Percentiles rank a stretch among this genome's conserved stretches.
phyloP scores from a whole-genome alignment of 192 early-diverging fungal genomes.

The Pilaira anomala region DNA sequence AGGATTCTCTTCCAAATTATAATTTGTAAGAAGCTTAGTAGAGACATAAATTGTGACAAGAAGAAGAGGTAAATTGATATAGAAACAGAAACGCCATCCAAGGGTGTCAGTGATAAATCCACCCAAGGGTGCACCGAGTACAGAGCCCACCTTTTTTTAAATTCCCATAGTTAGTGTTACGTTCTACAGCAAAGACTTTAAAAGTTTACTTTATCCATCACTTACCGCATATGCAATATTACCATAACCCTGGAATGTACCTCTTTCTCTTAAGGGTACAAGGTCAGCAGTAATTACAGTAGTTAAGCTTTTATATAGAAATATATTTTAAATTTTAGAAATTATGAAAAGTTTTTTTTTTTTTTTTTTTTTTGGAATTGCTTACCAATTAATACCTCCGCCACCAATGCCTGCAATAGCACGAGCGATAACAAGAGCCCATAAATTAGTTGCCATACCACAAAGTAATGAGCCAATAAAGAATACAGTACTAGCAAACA shows the following conservation, averaged over 20 bases:
- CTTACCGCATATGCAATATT: constrained; percentile 28
- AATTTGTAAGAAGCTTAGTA: constrained; percentile 38
- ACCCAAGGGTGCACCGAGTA: constrained; percentile 70
- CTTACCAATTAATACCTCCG: constrained; percentile 46
- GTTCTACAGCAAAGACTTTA: not conserved
- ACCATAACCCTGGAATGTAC: constrained; percentile 50
- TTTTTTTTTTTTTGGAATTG: too few relatives aligned
- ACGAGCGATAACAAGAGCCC: constrained; percentile 58
- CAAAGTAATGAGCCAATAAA: constrained; percentile 67
- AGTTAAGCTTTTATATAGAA: constrained; percentile 29
- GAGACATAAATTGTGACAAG: constrained; percentile 46
- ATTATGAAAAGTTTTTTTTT: too few relatives aligned
- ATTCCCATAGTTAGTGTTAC: not conserved
- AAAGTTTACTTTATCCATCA: not conserved
- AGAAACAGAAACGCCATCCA: constrained; percentile 71
- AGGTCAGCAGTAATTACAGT: constrained; percentile 76
- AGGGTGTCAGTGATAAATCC: constrained; percentile 57
- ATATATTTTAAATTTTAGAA: too few relatives aligned
- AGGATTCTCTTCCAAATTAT: constrained; percentile 30
- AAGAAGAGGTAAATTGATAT: constrained; percentile 75
- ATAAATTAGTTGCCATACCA: constrained; percentile 47
- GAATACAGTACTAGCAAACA: constrained; percentile 60
- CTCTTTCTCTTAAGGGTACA: constrained; percentile 62
- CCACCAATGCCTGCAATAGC: constrained; percentile 75
- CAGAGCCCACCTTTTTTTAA: constrained; percentile 36